Evolutionary conservation across 176 grass and related monocot genomes (phyloP).

Genomic region (Hordeum marinum): DNA sequence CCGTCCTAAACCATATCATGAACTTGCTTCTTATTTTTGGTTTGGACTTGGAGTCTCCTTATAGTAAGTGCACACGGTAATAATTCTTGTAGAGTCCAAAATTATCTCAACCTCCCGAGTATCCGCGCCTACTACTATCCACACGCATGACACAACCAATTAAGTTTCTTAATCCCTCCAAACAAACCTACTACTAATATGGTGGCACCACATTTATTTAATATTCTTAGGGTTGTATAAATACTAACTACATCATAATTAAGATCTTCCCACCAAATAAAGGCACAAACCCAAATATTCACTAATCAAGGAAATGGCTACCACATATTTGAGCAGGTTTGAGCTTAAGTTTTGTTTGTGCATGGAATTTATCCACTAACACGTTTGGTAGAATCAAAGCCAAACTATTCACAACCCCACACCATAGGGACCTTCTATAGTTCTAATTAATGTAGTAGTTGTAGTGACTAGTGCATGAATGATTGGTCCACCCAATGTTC

Average conservation of each 20-base stretch:
- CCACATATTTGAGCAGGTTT: neutral
- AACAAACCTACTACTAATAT: neutral
- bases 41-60: conserved; percentile 20
- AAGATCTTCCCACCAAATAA: neutral
- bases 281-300: neutral
- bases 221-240: neutral
- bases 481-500: neutral
- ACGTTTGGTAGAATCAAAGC: conserved; percentile 23
- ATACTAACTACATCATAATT: neutral
- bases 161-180: neutral
- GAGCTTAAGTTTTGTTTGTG: neutral
- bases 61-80: conserved; percentile 30
- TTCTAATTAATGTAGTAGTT: neutral
- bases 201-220: neutral
- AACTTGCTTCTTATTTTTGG: neutral
- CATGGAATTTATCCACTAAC: neutral
- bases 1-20: conserved; percentile 15
- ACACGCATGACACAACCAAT: neutral
- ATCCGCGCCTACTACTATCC: neutral
- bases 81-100: conserved; percentile 19
- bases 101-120: neutral
- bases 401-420: neutral
- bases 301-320: neutral
- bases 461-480: neutral
- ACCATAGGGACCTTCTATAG: neutral